Percentiles rank a stretch among this genome's conserved stretches.
phyloP scores from a whole-genome alignment of 352 stramenopile species.

The Globisporangium perplexum region DNA sequence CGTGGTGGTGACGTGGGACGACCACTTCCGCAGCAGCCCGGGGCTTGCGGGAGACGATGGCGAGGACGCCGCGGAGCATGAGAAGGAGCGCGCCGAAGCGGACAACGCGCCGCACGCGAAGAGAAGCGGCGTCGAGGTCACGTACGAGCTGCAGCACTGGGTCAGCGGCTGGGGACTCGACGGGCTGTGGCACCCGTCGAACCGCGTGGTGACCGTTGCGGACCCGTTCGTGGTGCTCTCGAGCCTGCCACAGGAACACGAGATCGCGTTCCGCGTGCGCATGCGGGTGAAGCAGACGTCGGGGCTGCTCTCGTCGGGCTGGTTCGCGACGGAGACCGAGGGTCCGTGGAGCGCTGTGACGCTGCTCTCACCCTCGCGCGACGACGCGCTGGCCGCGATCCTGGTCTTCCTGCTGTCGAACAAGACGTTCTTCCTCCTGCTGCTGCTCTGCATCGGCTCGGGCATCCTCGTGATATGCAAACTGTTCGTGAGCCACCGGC shows the following conservation, averaged over 20 bases:
- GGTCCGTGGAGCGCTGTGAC: conserved; percentile 49
- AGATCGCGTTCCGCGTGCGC: conserved; percentile 52
- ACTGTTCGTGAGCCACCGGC: conserved; percentile 30
- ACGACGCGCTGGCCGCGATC: conserved; percentile 51
- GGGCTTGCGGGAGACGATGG: background rate
- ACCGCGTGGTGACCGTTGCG: conserved; percentile 31
- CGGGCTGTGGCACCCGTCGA: conserved; percentile 51
- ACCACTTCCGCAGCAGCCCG: conserved; percentile 28
- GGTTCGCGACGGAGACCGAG: conserved; percentile 43
- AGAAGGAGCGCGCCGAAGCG: background rate
- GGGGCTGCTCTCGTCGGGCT: conserved; percentile 28
- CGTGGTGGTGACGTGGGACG: conserved; percentile 67
- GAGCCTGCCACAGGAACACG: conserved; percentile 45
- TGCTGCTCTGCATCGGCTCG: conserved; percentile 43
- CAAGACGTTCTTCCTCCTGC: conserved; percentile 37
- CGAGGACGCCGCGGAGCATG: background rate
- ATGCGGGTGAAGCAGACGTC: conserved; percentile 36
- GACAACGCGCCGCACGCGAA: background rate
- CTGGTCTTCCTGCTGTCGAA: conserved; percentile 39
- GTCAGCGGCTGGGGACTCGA: conserved; percentile 59
- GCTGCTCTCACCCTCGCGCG: conserved; percentile 33
- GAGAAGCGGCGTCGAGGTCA: conserved; percentile 6
- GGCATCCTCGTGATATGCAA: conserved; percentile 34
- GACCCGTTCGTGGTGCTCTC: conserved; percentile 55
- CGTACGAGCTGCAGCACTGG: conserved; percentile 72